Conservation (phyloP, 257 asterid species). For the Rauvolfia tetraphylla region DNA sequence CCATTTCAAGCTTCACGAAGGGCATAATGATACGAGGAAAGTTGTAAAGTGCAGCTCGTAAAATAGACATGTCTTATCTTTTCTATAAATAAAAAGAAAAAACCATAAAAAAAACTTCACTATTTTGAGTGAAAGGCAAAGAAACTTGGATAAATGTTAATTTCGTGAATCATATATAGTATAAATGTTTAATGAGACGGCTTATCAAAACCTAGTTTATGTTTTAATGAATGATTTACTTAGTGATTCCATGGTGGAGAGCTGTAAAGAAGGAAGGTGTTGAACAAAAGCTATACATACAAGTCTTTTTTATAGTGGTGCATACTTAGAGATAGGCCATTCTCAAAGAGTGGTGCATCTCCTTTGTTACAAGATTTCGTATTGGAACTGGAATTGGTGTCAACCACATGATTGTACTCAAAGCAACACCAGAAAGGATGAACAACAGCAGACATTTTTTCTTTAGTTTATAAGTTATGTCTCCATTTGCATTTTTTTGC, state of each 20-base stretch:
- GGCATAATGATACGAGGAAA: too few relatives aligned
- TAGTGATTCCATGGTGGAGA: not conserved
- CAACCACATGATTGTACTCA: conserved; percentile 28
- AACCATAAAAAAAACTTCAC: too few relatives aligned
- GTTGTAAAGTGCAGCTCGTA: too few relatives aligned
- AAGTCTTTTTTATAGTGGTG: conserved; percentile 13
- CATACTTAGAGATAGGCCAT: conserved; percentile 10
- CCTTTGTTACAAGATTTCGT: conserved; percentile 29
- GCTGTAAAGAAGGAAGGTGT: conserved; percentile 16
- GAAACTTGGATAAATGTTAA: too few relatives aligned
- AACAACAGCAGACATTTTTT: not conserved
- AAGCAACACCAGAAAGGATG: conserved; percentile 19
- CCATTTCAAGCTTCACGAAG: too few relatives aligned
- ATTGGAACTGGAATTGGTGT: conserved; percentile 39
- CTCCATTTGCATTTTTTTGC: not conserved
- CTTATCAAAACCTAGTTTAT: too few relatives aligned
- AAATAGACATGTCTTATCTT: too few relatives aligned
- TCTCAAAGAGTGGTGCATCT: not conserved
- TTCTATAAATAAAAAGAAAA: too few relatives aligned
- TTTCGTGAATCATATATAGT: too few relatives aligned
- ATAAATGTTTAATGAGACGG: too few relatives aligned
- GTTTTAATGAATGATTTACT: too few relatives aligned
- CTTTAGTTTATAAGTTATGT: not conserved
- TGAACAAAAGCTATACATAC: conserved; percentile 32
- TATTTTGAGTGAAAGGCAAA: too few relatives aligned